Conservation (phyloP, 805 yeast genomes). For the Wickerhamomyces rabaulensis region DNA sequence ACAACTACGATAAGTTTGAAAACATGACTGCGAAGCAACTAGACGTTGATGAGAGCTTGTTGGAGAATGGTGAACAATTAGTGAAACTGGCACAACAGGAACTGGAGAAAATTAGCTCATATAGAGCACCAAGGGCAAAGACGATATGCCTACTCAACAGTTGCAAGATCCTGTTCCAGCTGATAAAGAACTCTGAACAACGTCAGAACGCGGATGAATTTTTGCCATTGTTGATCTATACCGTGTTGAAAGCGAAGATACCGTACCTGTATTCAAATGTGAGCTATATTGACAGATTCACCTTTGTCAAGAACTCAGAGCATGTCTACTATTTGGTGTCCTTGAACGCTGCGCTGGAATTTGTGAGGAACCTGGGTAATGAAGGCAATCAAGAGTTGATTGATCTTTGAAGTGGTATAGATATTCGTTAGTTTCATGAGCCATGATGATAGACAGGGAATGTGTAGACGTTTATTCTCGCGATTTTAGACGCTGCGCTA, state of each 20-base stretch:
- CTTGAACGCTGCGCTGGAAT: slow-evolving; percentile 83
- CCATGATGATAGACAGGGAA: background rate
- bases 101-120: slow-evolving; percentile 69
- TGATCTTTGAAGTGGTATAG: background rate
- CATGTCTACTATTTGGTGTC: slow-evolving; percentile 88
- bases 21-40: slow-evolving; percentile 66
- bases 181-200: slow-evolving; percentile 59
- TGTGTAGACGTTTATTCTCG: too few species aligned
- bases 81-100: slow-evolving; percentile 67
- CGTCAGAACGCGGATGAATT: slow-evolving; percentile 89
- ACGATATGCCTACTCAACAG: slow-evolving; percentile 86
- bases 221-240: slow-evolving; percentile 81
- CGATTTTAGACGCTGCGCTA: too few species aligned
- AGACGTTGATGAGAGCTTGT: slow-evolving; percentile 57
- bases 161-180: slow-evolving; percentile 88
- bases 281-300: slow-evolving; percentile 77
- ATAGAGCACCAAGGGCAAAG: slow-evolving; percentile 92
- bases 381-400: background rate
- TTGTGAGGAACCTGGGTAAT: slow-evolving; percentile 50
- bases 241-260: slow-evolving; percentile 66
- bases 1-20: slow-evolving; percentile 54
- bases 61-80: slow-evolving; percentile 47
- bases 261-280: slow-evolving; percentile 68
- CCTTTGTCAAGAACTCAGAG: slow-evolving; percentile 79
- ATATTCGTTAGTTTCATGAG: background rate